Conservation (phyloP, 371 early-diverging fungal species). For the Circinella umbellata region DNA sequence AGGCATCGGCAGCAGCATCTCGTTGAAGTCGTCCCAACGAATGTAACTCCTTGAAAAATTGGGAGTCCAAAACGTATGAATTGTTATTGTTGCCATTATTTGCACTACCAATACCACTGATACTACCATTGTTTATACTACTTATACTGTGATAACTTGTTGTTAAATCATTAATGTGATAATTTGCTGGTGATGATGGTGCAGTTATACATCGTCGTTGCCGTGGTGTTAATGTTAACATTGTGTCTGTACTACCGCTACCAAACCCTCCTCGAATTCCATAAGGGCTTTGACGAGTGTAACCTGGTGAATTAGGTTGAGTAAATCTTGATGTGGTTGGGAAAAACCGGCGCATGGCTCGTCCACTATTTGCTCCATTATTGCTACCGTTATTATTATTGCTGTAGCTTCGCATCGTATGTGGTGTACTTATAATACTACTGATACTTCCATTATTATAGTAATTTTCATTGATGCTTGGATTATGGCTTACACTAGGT, state of each 20-base stretch:
- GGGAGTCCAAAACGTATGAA: slow-evolving; percentile 17
- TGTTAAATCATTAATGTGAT: slow-evolving; percentile 9
- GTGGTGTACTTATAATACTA: slow-evolving; percentile 1
- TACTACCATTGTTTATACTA: neutral
- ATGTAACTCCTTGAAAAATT: slow-evolving; percentile 21
- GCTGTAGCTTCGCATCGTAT: neutral
- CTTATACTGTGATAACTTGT: slow-evolving; percentile 12
- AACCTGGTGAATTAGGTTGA: slow-evolving; percentile 23
- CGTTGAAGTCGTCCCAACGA: slow-evolving; percentile 13
- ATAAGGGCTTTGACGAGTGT: neutral
- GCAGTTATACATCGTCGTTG: slow-evolving; percentile 9
- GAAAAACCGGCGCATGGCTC: slow-evolving; percentile 33
- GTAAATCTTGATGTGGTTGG: slow-evolving; percentile 55
- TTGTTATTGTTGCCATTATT: neutral
- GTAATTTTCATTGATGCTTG: neutral
- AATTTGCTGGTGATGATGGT: slow-evolving; percentile 19
- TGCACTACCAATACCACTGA: neutral
- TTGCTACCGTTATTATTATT: neutral
- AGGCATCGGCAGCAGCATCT: slow-evolving; percentile 21
- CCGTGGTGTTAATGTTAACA: neutral
- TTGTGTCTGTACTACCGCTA: neutral
- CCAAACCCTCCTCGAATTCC: slow-evolving; percentile 3
- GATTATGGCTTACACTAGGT: neutral
- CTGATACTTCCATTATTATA: slow-evolving; percentile 9
- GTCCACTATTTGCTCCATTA: slow-evolving; percentile 7